Conservation (phyloP, 2,329 filamentous ascomycete species). For the Aspergillus tamarii region DNA sequence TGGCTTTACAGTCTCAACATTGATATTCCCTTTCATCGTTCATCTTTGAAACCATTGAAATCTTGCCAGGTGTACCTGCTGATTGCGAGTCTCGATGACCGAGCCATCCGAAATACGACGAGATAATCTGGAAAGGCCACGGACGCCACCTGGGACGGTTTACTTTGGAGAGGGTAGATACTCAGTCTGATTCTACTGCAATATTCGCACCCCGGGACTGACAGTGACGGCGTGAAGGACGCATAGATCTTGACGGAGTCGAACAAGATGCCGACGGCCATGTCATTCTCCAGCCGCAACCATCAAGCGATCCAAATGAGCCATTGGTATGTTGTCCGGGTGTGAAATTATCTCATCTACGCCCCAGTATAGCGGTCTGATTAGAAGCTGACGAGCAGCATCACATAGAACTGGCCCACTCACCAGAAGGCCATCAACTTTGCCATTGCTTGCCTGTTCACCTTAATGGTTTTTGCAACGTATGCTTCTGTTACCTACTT, state of each 20-base stretch:
- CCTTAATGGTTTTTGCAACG: conserved; percentile 16
- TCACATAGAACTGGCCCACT: conserved; percentile 15
- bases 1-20: not conserved
- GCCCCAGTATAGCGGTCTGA: too few species aligned
- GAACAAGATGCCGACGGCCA: conserved; percentile 3
- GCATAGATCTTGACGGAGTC: not conserved
- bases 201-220: not conserved
- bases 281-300: conserved; percentile 17
- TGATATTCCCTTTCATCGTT: conserved; percentile 3
- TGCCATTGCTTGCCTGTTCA: conserved; percentile 16
- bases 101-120: not conserved
- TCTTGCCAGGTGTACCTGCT: not conserved
- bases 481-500: not conserved
- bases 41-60: not conserved
- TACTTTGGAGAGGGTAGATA: conserved; percentile 9
- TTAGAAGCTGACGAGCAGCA: not conserved
- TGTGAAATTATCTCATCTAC: too few species aligned
- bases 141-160: conserved; percentile 7
- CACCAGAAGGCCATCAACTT: conserved; percentile 14
- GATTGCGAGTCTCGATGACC: not conserved
- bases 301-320: conserved; percentile 29
- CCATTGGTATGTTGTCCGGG: conserved; percentile 12
- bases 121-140: not conserved
- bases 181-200: not conserved
- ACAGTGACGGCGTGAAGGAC: not conserved